Evolutionary conservation across 805 yeast species (phyloP), one percentile per base, ranked within the genome.

Genomic region (Yamadazyma phyllophila): DNA sequence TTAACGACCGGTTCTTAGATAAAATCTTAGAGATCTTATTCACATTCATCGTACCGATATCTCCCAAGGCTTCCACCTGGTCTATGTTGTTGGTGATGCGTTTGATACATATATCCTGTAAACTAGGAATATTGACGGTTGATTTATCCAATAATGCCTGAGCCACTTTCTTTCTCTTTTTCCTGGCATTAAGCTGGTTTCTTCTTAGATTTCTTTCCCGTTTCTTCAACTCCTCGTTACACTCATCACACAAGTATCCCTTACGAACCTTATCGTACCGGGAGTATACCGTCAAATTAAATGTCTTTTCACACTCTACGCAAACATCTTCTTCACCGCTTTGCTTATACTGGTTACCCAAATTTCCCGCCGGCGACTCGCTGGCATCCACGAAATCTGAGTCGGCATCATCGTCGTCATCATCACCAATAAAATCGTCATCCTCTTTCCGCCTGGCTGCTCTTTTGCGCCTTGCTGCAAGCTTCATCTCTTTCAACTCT

Each of bases 31-130:
- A 78, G 41, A 94, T 82, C 61, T 83, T 85, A 55, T 75, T 75
- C 70, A 85, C 68, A 62, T 89, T 91, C 32, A 71, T 64, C 20
- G 76, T 69, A 0, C 98, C 96, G 49, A 94, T 85, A 52, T 88
- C 96, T 32, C 97, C 98, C 43, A 94, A 71, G 2, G 78, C 82
- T 5, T 91, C 96, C 41, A 86, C 89, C 50, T 80, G 85, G 54
- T 77, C 80, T 51, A 88, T 88, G 55, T 83, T 78, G 29, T 71
- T 71, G 0, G 89, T 81, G 30, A 88, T 81, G 13, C 78, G 71
- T 26, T 73, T 67, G 49, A 94, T 86, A 56, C 97, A 88, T 16
- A 85, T 58, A 53, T 90, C 96, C 63, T 90, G 97, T 34, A 94
- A 69, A 8, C 86, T 74, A 1, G 95, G 85, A 4, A 87, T 61